Base-by-base conservation (phyloP, 441 rosid species). In the Adansonia madagascariensis region DNA sequence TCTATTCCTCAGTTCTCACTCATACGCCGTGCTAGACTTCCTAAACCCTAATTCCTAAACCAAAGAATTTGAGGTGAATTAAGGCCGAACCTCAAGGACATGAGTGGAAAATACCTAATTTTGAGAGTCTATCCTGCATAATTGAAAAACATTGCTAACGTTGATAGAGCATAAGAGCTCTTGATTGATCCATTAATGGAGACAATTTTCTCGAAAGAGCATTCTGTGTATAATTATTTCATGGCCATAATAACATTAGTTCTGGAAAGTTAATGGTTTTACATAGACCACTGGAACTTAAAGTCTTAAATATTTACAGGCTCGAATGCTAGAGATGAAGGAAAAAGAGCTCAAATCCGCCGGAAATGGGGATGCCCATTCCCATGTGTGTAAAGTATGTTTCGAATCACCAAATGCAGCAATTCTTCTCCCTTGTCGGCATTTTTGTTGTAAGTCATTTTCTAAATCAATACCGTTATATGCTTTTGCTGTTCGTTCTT, bases 341-440 rank as follows among this genome's bases (percentile, higher is more conserved):
- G 96, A 96, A 83, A 94, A 91, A 78, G 98, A 96, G 82, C 86
- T 87, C 67, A 91, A 91, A 83, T 83, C 85, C 60, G 70, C 71
- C 9, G 95, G 90, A 53, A 90, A 89, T 64, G 98, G 94, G 75
- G 98, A 97, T 71, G 90, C 86, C 79, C 93, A 93, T 86, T 91
- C 95, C 60, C 98, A 94, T 71, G 83, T 89, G 80, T 94, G 99
- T 86, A 94, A 96, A 94, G 91, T 91, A 63, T 96, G 98, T 84
- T 94, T 94, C 53, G 98, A 94, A 77, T 88, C 92, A 59, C 89
- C 96, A 53, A 96, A 97, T 3, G 98, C 99, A 55, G 92, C 98
- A 74, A 91, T 96, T 85, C 94, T 96, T 79, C 96, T 96, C 72
- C 99, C 98, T 67, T 94, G 98, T 82, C 92, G 98, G 62, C 99